Percentiles rank a stretch among this genome's conserved stretches.
phyloP scores from a whole-genome alignment of 2,329 filamentous ascomycete species.

The Colletotrichum sidae region DNA sequence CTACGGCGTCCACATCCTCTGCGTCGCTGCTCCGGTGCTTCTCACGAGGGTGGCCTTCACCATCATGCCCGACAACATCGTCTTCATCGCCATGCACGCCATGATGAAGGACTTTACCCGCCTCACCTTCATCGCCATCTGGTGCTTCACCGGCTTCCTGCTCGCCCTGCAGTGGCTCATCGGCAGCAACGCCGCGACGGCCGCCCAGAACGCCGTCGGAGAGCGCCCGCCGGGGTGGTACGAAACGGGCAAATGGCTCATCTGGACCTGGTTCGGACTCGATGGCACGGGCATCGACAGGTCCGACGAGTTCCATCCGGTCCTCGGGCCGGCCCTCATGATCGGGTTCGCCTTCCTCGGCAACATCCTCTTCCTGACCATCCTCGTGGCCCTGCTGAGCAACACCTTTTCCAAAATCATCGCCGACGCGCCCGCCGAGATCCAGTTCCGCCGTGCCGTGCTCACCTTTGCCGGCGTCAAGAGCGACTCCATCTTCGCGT shows the following conservation, averaged over 20 bases:
- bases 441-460: conserved; percentile 78
- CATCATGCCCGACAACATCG: conserved; percentile 79
- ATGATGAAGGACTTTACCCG: conserved; percentile 81
- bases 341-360: conserved; percentile 79
- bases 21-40: conserved; percentile 74
- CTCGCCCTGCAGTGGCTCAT: conserved; percentile 76
- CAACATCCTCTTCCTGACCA: conserved; percentile 80
- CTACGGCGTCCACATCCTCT: conserved; percentile 73
- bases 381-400: conserved; percentile 78
- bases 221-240: conserved; percentile 44
- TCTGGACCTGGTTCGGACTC: conserved; percentile 84
- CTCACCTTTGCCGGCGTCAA: conserved; percentile 81
- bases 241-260: conserved; percentile 80
- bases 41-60: conserved; percentile 79
- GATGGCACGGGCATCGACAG: conserved; percentile 69
- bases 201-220: background rate
- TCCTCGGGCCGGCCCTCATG: conserved; percentile 76
- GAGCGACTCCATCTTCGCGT: conserved; percentile 76
- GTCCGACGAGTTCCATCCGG: conserved; percentile 69
- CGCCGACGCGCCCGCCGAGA: conserved; percentile 74
- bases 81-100: conserved; percentile 78
- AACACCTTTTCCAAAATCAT: conserved; percentile 79
- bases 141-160: conserved; percentile 78
- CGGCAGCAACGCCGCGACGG: conserved; percentile 44
- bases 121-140: conserved; percentile 65